phyloP scores from a whole-genome alignment of 2,329 filamentous ascomycete species.

The Dactylella cylindrospora region DNA sequence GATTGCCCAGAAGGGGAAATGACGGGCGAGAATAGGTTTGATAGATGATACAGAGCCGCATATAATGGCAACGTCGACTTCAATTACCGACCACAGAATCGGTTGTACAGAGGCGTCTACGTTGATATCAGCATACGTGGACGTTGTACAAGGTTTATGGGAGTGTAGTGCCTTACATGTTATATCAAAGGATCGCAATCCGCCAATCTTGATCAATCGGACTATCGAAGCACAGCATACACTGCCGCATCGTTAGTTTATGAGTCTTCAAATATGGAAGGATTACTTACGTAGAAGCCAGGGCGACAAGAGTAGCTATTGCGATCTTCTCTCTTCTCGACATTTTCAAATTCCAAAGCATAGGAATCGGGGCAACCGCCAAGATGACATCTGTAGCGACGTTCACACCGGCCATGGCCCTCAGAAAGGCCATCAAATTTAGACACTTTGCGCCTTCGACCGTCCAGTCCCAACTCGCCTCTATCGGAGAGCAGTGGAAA shows the following conservation, averaged over 20 bases:
- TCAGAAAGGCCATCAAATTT: constrained; percentile 26
- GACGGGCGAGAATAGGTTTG: constrained; percentile 33
- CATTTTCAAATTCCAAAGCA: constrained; percentile 43
- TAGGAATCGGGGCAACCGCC: constrained; percentile 33
- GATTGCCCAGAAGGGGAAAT: constrained; percentile 34
- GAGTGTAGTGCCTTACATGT: constrained; percentile 19
- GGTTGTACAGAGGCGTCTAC: constrained; percentile 32
- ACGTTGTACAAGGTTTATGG: background rate
- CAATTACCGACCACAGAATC: constrained; percentile 36
- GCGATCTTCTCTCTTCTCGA: constrained; percentile 33
- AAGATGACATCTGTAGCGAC: constrained; percentile 34
- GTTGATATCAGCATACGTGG: background rate
- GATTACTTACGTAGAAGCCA: constrained; percentile 30
- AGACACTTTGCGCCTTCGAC: constrained; percentile 28
- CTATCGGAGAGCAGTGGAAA: constrained; percentile 34
- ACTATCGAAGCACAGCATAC: constrained; percentile 36
- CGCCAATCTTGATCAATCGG: constrained; percentile 29
- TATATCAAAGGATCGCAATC: constrained; percentile 29
- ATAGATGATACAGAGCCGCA: constrained; percentile 33
- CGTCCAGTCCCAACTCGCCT: constrained; percentile 40
- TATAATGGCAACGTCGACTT: constrained; percentile 37
- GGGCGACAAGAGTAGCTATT: constrained; percentile 24
- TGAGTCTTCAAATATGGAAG: background rate
- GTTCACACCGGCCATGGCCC: constrained; percentile 35
- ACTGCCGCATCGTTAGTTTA: background rate